Conservation (phyloP, 2,329 filamentous ascomycete genomes). For the Lecanicillium sp. region DNA sequence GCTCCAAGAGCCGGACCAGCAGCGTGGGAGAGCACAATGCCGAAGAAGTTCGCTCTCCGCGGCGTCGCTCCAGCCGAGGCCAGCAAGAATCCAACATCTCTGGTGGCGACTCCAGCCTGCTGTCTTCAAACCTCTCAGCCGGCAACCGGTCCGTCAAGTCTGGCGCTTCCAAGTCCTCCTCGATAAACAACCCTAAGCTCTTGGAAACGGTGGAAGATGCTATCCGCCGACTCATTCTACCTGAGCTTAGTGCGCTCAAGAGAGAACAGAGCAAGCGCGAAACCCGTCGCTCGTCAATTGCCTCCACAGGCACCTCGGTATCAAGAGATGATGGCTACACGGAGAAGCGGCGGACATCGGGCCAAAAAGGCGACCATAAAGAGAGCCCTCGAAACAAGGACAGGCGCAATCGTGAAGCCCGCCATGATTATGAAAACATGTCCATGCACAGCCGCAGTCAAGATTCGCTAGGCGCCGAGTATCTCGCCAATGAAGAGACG, state of each 20-base stretch:
- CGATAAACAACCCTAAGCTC: conserved; percentile 86
- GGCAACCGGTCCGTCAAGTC: conserved; percentile 53
- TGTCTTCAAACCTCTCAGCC: conserved; percentile 48
- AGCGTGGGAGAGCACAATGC: conserved; percentile 42
- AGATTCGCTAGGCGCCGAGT: conserved; percentile 38
- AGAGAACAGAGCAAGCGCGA: conserved; percentile 78
- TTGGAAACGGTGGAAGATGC: conserved; percentile 91
- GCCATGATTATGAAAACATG: conserved; percentile 47
- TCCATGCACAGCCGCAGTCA: conserved; percentile 43
- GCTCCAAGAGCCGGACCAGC: conserved; percentile 44
- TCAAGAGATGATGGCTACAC: conserved; percentile 52
- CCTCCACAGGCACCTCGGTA: conserved; percentile 48
- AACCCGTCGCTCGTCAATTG: conserved; percentile 60
- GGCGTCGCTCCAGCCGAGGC: conserved; percentile 46
- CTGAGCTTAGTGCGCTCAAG: conserved; percentile 86
- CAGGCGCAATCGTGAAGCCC: conserved; percentile 46
- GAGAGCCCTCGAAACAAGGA: conserved; percentile 44
- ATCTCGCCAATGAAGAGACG: conserved; percentile 30
- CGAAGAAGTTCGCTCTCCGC: conserved; percentile 41
- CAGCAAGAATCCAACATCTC: conserved; percentile 49
- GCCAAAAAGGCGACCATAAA: conserved; percentile 46
- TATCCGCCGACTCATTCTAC: conserved; percentile 81
- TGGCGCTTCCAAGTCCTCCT: conserved; percentile 54
- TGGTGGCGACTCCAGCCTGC: conserved; percentile 46
- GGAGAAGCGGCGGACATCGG: conserved; percentile 56